Evolutionary conservation across 2,329 filamentous ascomycete genomes (phyloP), one percentile per base, ranked within the genome.

Genomic region (Neopestalotiopsis rosae): DNA sequence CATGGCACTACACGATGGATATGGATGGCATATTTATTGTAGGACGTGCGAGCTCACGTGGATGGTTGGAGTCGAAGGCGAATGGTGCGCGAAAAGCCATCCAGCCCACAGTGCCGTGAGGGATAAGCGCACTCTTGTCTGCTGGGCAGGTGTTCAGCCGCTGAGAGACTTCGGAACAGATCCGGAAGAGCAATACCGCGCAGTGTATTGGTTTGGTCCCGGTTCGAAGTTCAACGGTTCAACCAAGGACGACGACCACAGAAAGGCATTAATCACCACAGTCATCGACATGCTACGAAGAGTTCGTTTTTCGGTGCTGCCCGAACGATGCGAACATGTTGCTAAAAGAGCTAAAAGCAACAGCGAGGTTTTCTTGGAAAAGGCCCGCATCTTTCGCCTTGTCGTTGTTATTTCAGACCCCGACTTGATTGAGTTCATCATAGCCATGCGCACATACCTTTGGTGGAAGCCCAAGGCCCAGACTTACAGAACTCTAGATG

Each of bases 71-170:
- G 12, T 24, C 24, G 63, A 66, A n/a, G 63, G 49, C 12, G 14
- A 5, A 9, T 10, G 10, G 2, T 45, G 30, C 14, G 63, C 49
- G 7, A 30, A 17, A 34, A 14, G 12, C 28, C 63, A 66, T 14
- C 63, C 63, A 17, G 56, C 63, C 32, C 63, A 66, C 49, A 7
- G 24, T 2, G 28, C 45, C n/a, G 14, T 66, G 10, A 45, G 63
- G 28, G 63, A 66, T 13, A 66, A 66, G 49, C 42, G 63, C 20
- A 66, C 63, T 14, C 63, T 66, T 13, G 63, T 66, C 2, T 38
- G 28, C 30, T 66, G 63, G 63, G 42, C 28, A 30, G 62, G 38
- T 13, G 57, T 62, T 0, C 30, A n/a, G 45, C n/a, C 45, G 14
- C 45, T 20, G 45, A 17, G 12, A 14, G 42, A 17, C 5, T 17